Conservation (phyloP, 2,329 filamentous ascomycete species). For the Plenodomus lindquistii region DNA sequence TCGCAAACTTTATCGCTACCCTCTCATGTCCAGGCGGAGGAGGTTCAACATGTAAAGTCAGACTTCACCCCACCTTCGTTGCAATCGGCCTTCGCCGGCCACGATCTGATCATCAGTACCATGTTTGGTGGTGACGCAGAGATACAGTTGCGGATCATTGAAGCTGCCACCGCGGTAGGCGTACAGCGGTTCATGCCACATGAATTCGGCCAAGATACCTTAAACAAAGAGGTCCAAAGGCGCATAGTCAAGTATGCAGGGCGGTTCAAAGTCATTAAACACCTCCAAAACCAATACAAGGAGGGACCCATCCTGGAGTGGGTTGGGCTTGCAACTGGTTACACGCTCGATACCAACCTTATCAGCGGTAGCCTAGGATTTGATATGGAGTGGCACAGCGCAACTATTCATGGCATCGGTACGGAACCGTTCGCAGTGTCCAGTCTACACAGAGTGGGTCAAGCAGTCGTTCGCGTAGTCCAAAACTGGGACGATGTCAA, state of each 20-base stretch:
- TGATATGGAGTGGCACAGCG: conserved; percentile 47
- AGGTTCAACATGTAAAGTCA: conserved; percentile 24
- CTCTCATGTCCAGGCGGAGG: conserved; percentile 8
- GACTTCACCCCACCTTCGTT: conserved; percentile 41
- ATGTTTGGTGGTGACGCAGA: conserved; percentile 31
- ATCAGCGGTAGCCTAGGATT: conserved; percentile 42
- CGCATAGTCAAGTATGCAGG: conserved; percentile 35
- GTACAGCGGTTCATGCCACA: conserved; percentile 48
- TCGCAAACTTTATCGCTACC: conserved; percentile 26
- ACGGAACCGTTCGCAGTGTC: conserved; percentile 42
- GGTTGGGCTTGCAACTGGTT: conserved; percentile 41
- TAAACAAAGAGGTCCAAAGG: conserved; percentile 35
- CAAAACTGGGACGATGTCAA: conserved; percentile 38
- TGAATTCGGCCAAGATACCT: conserved; percentile 46
- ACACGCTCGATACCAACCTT: conserved; percentile 37
- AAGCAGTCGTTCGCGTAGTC: conserved; percentile 30
- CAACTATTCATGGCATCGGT: conserved; percentile 43
- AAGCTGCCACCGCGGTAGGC: conserved; percentile 46
- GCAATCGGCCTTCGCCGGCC: conserved; percentile 35
- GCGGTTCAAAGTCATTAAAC: conserved; percentile 34
- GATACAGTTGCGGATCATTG: conserved; percentile 39
- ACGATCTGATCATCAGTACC: conserved; percentile 45
- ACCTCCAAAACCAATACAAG: conserved; percentile 25
- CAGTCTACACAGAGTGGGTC: conserved; percentile 38
- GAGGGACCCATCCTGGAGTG: conserved; percentile 31